These are phyloP conservation scores for Dionaea muscipula DNA, from an alignment of 179 eudicot species.

Conservation along the genomic window DNA sequence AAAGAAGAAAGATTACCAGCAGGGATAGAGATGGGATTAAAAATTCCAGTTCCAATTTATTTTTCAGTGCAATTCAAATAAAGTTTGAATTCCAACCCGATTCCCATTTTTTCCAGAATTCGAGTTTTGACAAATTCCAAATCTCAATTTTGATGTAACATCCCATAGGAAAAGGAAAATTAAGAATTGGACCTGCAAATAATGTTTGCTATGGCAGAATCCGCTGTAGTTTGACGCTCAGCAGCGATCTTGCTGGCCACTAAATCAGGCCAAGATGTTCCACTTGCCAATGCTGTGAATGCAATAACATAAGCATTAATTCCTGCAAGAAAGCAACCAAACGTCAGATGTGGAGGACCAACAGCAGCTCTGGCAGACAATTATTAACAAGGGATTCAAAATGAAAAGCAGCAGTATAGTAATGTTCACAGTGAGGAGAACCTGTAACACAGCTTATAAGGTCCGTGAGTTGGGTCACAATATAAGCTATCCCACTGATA, in stretches of 20 bases:
- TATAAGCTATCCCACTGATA: constrained; percentile 70
- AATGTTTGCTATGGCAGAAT: constrained; percentile 88
- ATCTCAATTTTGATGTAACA: background rate
- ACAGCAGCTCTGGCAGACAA: too few species aligned
- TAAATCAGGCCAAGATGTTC: constrained; percentile 96
- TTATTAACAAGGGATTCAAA: too few species aligned
- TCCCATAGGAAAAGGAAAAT: background rate
- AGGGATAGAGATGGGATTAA: too few species aligned
- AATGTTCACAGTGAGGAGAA: constrained; percentile 12
- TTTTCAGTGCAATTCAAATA: too few species aligned
- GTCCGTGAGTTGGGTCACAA: constrained; percentile 66
- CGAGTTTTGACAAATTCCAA: too few species aligned
- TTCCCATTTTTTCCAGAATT: too few species aligned
- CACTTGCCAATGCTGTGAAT: constrained; percentile 70
- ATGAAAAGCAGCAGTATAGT: background rate
- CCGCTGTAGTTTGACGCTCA: constrained; percentile 82
- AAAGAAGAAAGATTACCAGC: too few species aligned
- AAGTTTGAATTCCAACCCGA: too few species aligned
- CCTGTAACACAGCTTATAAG: constrained; percentile 89
- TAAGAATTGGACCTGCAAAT: constrained; percentile 9
- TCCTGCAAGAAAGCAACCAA: constrained; percentile 27
- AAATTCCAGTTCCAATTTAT: too few species aligned
- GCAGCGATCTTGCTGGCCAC: constrained; percentile 94
- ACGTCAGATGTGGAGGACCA: too few species aligned
- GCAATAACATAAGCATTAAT: constrained; percentile 74